Base-by-base conservation (phyloP, 2,329 filamentous ascomycete genomes). In the Aspergillus japonicus region DNA sequence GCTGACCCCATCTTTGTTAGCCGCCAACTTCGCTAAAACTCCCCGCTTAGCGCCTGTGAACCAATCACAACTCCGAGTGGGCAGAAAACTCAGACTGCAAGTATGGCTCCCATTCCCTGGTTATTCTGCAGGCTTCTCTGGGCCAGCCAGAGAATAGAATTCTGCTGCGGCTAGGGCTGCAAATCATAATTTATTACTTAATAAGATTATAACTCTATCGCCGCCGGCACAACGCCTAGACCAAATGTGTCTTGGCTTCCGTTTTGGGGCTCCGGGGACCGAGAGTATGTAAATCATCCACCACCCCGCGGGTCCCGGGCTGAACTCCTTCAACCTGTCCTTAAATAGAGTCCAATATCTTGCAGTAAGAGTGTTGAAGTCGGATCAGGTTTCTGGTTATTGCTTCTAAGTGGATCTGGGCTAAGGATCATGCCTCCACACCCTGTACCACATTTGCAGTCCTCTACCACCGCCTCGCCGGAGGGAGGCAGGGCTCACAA, bases 381-480 rank as follows among this genome's bases (percentile, higher is more conserved):
- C 26, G 3, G 26, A 29, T 8, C 26, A 7, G 26, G 26, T 10
- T 29, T 29, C 26, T 29, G 7, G 26, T 29, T 29, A 8, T 29
- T 29, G 26, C 26, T 29, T 29, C 26, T 29, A 7, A 16, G 12
- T 35, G 33, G 33, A 5, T 10, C 5, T 35, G 33, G 4, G 49
- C 53, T 49, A 48, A 29, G 53, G 48, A 59, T 23, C 29, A 72
- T 73, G 69, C 71, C 71, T 44, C 68, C 69, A 57, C 71, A 67
- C 57, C 64, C 72, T 39, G 58, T 65, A 23, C 63, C 66, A 47
- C 68, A 64, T 48, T 58, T 63, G 26, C 70, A 70, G 42, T 47
- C 57, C 47, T 62, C 66, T 19, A 66, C 26, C 26, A 8, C 68
- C 57, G 60, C 62, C 39, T 60, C 65, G 11, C 59, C 62, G 11